Conservation (phyloP, 2,329 filamentous ascomycete species). For the Cordyceps pruinosa region DNA sequence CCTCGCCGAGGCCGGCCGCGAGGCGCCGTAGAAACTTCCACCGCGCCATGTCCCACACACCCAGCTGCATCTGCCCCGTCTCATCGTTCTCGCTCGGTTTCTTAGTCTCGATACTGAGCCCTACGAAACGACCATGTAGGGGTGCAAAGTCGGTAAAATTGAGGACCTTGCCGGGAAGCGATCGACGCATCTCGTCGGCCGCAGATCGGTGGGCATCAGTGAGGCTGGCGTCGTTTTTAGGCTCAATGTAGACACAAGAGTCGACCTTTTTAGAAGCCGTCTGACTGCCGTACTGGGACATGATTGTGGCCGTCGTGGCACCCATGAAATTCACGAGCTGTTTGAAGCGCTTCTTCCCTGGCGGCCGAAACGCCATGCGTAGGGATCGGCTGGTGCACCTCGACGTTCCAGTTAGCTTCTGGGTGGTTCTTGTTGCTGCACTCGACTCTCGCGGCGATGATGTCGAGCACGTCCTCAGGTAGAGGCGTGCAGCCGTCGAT, state of each 20-base stretch:
- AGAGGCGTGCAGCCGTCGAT: too few species aligned
- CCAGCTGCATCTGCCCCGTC: background rate
- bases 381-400: too few species aligned
- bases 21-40: background rate
- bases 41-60: background rate
- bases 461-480: too few species aligned
- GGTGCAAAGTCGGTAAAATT: background rate
- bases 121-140: background rate
- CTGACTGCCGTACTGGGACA: background rate
- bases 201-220: too few species aligned
- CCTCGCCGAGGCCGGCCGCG: background rate
- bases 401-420: too few species aligned
- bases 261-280: background rate
- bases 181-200: too few species aligned
- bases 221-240: background rate
- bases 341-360: too few species aligned
- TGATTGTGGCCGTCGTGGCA: background rate
- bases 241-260: background rate
- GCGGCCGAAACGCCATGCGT: too few species aligned
- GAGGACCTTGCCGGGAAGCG: too few species aligned
- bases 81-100: background rate
- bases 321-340: too few species aligned
- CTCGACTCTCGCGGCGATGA: too few species aligned
- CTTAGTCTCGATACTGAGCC: background rate
- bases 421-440: too few species aligned